Percentiles rank a stretch among this genome's conserved stretches.
Evolutionary conservation across 768 basidiomycete species (phyloP).

Genomic region (Phaeotremella skinneri): DNA sequence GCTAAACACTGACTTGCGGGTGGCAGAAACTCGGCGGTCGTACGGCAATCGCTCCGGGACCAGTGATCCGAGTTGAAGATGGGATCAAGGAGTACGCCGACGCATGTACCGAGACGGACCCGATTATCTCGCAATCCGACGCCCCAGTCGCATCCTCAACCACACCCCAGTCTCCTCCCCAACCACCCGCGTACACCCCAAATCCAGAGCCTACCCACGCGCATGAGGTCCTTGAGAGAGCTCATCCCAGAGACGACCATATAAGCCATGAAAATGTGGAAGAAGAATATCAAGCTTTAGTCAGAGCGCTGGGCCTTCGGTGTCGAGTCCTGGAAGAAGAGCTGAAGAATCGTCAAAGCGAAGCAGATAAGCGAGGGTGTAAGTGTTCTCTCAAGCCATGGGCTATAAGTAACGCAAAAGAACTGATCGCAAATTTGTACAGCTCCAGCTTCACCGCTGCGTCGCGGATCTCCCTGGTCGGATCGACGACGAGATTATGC

Average conservation of each 20-base stretch:
- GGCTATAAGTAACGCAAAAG: too few species aligned
- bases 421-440: too few species aligned
- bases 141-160: conserved; percentile 59
- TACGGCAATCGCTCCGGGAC: neutral
- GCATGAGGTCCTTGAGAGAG: conserved; percentile 28
- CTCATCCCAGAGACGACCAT: conserved; percentile 26
- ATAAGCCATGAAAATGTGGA: conserved; percentile 12
- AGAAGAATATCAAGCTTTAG: conserved; percentile 37
- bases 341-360: conserved; percentile 20
- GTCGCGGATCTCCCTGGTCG: conserved; percentile 10
- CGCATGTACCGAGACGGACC: conserved; percentile 68
- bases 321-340: conserved; percentile 40
- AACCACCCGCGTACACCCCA: conserved; percentile 44
- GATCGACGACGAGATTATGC: conserved; percentile 11
- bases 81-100: conserved; percentile 70
- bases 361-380: conserved; percentile 21
- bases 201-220: conserved; percentile 34
- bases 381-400: conserved; percentile 12
- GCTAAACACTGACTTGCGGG: conserved; percentile 13
- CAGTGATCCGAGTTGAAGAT: conserved; percentile 35
- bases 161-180: conserved; percentile 1
- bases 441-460: too few species aligned
- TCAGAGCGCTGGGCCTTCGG: conserved; percentile 27
- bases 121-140: conserved; percentile 55
- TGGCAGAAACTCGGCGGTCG: conserved; percentile 68